Evolutionary conservation across 768 basidiomycete genomes (phyloP).

Genomic region (Tricholoma furcatifolium): DNA sequence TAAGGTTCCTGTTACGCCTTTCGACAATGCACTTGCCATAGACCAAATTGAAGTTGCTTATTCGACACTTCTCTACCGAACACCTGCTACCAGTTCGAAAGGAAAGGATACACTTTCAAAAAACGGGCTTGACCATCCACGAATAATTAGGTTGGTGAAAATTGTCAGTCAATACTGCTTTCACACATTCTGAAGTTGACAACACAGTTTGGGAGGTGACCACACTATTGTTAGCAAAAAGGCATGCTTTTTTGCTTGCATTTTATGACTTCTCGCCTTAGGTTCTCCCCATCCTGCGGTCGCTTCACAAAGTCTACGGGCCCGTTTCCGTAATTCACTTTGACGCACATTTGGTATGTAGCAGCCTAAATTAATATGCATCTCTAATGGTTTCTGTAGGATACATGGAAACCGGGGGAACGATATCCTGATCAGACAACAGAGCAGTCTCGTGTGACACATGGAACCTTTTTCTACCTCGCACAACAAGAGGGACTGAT

Average conservation of each 20-base stretch:
- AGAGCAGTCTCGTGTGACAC: constrained; percentile 68
- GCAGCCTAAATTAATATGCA: constrained; percentile 19
- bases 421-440: constrained; percentile 57
- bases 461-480: constrained; percentile 84
- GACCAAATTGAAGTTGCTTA: constrained; percentile 90
- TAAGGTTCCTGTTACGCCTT: constrained; percentile 75
- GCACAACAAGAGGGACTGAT: constrained; percentile 79
- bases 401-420: constrained; percentile 48
- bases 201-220: constrained; percentile 73
- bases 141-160: constrained; percentile 57
- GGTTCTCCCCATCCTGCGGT: constrained; percentile 81
- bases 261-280: constrained; percentile 23
- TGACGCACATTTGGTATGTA: constrained; percentile 54
- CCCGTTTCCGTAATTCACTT: constrained; percentile 84
- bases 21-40: constrained; percentile 80
- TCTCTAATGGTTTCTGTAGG: constrained; percentile 35
- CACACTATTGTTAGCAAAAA: constrained; percentile 68
- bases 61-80: constrained; percentile 65
- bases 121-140: constrained; percentile 67
- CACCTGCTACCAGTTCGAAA: constrained; percentile 33
- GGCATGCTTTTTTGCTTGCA: constrained; percentile 24
- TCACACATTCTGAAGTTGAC: neutral
- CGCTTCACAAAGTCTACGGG: constrained; percentile 77
- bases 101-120: constrained; percentile 42
- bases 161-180: neutral